These are phyloP conservation scores for Triglochin maritima DNA, from an alignment of 106 monocot species.

Conservation along the genomic window DNA sequence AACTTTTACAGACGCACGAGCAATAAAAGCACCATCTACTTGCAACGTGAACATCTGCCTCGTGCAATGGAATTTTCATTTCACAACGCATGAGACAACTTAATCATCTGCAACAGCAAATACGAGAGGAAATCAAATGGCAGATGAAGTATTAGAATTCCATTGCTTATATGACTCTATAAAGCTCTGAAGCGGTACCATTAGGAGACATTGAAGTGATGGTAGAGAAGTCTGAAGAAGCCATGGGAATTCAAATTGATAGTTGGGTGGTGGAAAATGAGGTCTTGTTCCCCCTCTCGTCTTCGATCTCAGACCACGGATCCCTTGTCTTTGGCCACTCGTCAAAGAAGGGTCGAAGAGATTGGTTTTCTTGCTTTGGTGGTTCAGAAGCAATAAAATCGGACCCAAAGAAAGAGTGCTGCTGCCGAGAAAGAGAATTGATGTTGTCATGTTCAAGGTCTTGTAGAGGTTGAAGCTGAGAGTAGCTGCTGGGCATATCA, in stretches of 20 bases:
- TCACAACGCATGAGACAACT: no score
- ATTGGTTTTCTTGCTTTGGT: conserved; percentile 26
- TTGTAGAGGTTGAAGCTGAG: conserved; percentile 29
- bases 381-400: conserved; percentile 27
- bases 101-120: no score
- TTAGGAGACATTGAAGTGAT: conserved; percentile 50
- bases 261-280: conserved; percentile 65
- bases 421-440: conserved; percentile 30
- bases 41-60: no score
- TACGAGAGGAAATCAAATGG: no score
- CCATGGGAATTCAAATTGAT: conserved; percentile 85
- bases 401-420: conserved; percentile 34
- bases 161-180: no score
- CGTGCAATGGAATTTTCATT: no score
- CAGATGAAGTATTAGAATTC: no score
- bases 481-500: conserved; percentile 20
- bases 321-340: conserved; percentile 64
- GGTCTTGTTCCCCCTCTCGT: conserved; percentile 33
- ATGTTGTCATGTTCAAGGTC: conserved; percentile 30
- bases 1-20: no score
- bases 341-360: conserved; percentile 64
- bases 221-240: conserved; percentile 69
- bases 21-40: no score
- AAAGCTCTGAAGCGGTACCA: conserved; percentile 13
- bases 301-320: conserved; percentile 55